phyloP scores from a whole-genome alignment of 306 rosid genomes.

The Begonia peltatifolia region DNA sequence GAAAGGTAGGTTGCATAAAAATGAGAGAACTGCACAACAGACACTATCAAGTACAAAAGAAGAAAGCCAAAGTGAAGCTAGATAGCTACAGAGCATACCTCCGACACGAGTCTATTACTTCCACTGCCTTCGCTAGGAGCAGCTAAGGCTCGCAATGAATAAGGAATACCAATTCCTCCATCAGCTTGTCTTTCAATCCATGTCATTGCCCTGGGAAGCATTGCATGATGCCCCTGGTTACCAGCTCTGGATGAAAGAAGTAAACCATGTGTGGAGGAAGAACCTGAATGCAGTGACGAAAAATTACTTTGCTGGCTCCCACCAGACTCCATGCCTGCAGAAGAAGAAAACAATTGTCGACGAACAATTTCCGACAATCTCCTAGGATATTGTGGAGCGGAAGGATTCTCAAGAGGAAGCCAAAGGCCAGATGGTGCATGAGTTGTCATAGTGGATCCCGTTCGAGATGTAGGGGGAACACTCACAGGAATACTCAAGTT shows the following conservation, averaged over 20 bases:
- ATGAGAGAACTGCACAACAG: background rate
- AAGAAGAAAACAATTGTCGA: conserved; percentile 49
- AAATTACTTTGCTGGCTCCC: conserved; percentile 35
- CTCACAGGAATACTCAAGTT: conserved; percentile 48
- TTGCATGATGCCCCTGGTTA: conserved; percentile 25
- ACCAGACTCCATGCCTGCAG: conserved; percentile 47
- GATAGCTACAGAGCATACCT: conserved; percentile 40
- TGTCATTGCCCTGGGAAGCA: conserved; percentile 43
- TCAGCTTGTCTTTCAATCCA: conserved; percentile 74
- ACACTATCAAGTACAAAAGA: background rate
- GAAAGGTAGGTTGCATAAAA: background rate
- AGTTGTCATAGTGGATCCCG: conserved; percentile 32
- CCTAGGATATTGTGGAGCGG: conserved; percentile 56
- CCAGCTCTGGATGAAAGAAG: conserved; percentile 35
- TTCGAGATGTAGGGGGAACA: conserved; percentile 44
- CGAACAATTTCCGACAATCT: conserved; percentile 69
- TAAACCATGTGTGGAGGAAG: conserved; percentile 41
- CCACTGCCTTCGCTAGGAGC: conserved; percentile 66
- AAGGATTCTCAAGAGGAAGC: conserved; percentile 54
- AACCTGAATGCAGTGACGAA: conserved; percentile 42
- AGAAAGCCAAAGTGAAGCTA: background rate
- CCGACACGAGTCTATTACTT: conserved; percentile 73
- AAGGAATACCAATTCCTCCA: conserved; percentile 50
- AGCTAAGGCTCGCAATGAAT: conserved; percentile 61
- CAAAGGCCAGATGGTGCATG: conserved; percentile 54